These are phyloP conservation scores for Beauveria scarabaeidicola DNA, from an alignment of 2,329 filamentous ascomycete species.

Conservation along the genomic window DNA sequence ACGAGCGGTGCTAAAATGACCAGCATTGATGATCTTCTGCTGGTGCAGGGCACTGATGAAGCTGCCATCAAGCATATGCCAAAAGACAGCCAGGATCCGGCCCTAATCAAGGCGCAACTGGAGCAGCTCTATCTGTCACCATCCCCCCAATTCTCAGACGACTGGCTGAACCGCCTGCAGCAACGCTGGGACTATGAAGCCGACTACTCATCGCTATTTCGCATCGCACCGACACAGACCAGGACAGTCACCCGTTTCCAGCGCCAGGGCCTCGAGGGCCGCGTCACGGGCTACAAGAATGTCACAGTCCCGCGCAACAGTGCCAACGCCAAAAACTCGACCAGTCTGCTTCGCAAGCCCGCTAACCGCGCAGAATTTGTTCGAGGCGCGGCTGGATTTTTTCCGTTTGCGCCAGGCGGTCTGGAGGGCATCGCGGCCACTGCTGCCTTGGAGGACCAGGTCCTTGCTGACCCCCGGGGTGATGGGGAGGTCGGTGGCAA, in stretches of 20 bases:
- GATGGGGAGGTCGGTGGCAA: conserved; percentile 37
- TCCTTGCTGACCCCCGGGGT: conserved; percentile 42
- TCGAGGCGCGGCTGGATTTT: conserved; percentile 83
- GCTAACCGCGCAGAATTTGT: conserved; percentile 85
- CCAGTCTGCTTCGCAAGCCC: conserved; percentile 77
- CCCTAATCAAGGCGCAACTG: conserved; percentile 60
- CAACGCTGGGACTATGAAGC: conserved; percentile 78
- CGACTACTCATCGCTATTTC: conserved; percentile 77
- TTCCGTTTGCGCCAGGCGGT: conserved; percentile 87
- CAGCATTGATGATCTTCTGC: conserved; percentile 28
- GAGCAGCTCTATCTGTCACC: conserved; percentile 74
- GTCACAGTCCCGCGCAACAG: conserved; percentile 85
- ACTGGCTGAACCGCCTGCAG: conserved; percentile 85
- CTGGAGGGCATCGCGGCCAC: conserved; percentile 79
- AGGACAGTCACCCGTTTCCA: conserved; percentile 91
- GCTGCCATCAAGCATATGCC: conserved; percentile 8
- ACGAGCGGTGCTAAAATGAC: conserved; percentile 18
- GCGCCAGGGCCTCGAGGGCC: conserved; percentile 82
- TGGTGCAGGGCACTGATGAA: conserved; percentile 18
- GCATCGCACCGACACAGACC: conserved; percentile 82
- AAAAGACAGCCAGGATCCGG: conserved; percentile 34
- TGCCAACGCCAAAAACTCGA: conserved; percentile 91
- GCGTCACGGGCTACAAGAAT: conserved; percentile 88
- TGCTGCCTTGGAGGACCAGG: conserved; percentile 73
- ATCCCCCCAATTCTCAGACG: conserved; percentile 66